Percentiles rank a stretch among this genome's conserved stretches.
phyloP scores from a whole-genome alignment of 2,329 filamentous ascomycete species.

The Aspergillus persii region DNA sequence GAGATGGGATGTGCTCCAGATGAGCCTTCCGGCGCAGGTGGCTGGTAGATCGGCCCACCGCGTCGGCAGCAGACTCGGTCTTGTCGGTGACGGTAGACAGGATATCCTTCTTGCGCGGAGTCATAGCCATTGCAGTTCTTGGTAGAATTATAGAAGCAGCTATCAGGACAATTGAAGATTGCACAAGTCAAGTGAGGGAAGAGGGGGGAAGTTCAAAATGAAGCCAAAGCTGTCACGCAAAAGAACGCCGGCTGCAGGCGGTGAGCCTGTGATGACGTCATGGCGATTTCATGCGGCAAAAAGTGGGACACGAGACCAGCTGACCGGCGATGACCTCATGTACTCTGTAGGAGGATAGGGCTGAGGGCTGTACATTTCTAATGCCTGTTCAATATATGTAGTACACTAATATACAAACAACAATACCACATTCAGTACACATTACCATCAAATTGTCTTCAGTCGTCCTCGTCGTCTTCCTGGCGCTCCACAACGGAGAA shows the following conservation, averaged over 20 bases:
- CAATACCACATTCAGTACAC: neutral
- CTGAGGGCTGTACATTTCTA: neutral
- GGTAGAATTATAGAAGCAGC: neutral
- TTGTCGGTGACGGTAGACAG: conserved; percentile 12
- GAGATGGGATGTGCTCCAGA: conserved; percentile 29
- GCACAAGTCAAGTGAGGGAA: neutral
- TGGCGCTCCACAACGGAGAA: conserved; percentile 44
- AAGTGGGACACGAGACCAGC: neutral
- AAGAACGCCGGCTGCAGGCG: conserved; percentile 21
- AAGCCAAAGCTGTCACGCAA: conserved; percentile 4
- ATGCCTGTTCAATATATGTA: neutral
- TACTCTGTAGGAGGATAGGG: too few species aligned
- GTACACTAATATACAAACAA: neutral
- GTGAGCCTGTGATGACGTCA: conserved; percentile 40
- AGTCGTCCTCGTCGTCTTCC: conserved; percentile 34
- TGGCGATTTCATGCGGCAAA: neutral
- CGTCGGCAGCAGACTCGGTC: conserved; percentile 9
- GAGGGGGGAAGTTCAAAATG: neutral
- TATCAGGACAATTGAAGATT: conserved; percentile 2
- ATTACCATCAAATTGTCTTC: conserved; percentile 6
- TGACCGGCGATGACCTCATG: neutral
- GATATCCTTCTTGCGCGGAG: conserved; percentile 24
- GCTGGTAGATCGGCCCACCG: neutral
- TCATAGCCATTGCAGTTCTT: conserved; percentile 8
- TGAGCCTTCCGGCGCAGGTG: conserved; percentile 14